These are phyloP conservation scores for peach (Prunus persica) DNA, from an alignment of 306 rosid species.

Conservation along the genomic window DNA sequence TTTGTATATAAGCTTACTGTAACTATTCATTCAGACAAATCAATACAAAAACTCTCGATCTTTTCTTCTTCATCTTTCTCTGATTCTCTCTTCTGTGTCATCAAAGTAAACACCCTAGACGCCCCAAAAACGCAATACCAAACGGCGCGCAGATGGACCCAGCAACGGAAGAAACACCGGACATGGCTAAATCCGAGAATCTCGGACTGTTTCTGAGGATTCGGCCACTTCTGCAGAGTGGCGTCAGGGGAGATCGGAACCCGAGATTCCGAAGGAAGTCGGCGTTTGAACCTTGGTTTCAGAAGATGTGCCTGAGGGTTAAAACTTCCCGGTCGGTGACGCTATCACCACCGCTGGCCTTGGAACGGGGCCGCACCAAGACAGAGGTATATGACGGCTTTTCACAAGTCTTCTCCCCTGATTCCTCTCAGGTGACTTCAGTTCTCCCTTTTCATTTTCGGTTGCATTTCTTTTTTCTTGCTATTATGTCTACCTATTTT, in stretches of 20 bases:
- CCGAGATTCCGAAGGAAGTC: conserved; percentile 32
- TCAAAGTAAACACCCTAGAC: too few relatives aligned
- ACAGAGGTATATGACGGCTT: conserved; percentile 84
- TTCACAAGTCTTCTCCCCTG: conserved; percentile 58
- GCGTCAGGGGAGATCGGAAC: conserved; percentile 26
- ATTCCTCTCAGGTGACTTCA: conserved; percentile 61
- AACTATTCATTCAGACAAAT: too few relatives aligned
- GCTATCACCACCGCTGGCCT: conserved; percentile 41
- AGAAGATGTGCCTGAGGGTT: conserved; percentile 41
- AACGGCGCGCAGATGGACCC: too few relatives aligned
- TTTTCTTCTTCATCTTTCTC: too few relatives aligned
- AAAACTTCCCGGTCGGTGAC: conserved; percentile 64
- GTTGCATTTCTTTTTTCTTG: background rate
- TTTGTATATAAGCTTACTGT: too few relatives aligned
- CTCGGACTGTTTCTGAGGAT: conserved; percentile 63
- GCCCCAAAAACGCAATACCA: too few relatives aligned
- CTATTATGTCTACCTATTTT: background rate
- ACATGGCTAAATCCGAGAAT: conserved; percentile 35
- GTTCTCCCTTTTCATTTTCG: background rate
- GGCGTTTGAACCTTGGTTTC: conserved; percentile 16
- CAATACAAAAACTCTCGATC: too few relatives aligned
- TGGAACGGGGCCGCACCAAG: conserved; percentile 57
- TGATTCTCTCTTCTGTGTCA: too few relatives aligned
- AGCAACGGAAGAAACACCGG: background rate
- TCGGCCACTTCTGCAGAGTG: conserved; percentile 41